Base-by-base conservation (phyloP, 345 rosid genomes). In the Linum trigynum region DNA sequence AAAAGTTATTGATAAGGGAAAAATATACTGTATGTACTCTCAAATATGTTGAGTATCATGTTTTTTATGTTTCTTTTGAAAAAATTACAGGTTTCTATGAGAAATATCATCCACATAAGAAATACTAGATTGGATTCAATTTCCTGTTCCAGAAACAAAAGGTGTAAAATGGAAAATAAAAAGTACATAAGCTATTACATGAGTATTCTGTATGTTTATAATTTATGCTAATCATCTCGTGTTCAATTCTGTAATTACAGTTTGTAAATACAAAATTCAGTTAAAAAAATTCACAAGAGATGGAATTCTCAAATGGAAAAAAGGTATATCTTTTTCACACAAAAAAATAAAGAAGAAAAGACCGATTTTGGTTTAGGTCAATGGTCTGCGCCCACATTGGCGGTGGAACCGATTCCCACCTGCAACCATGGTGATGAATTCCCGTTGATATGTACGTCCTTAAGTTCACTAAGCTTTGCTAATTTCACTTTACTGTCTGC, bases 361-460 rank as follows among this genome's bases (percentile, higher is more conserved):
- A 65, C 61, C 39, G 62, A 65, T 55, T 42, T 40, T 72, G 66
- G 63, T 38, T 36, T 65, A 9, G 38, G 16, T 73, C 69, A 78
- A 9, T 71, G 78, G 70, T 77, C 78, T 64, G 76, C 65, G 15
- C 70, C 76, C 65, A 72, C 74, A 67, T 64, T 71, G 37, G 78
- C 63, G 2, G 84, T 72, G 75, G 87, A 70, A 65, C 95, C 83
- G 75, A 85, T 85, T 62, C 95, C 95, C 64, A 88, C 89, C 80
- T 85, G 95, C 78, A 88, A 75, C 95, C 95, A 88, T 50, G 87
- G 81, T 48, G 89, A 82, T 51, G 90, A 83, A 61, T 77, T 61
- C 38, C 80, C 89, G 58, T 55, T 79, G 57, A 37, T 63, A 55
- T 61, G 75, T 69, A 74, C 75, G 70, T 83, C 88, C 71, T 87